phyloP scores from a whole-genome alignment of 116 monocot species.

The Zostera marina region DNA sequence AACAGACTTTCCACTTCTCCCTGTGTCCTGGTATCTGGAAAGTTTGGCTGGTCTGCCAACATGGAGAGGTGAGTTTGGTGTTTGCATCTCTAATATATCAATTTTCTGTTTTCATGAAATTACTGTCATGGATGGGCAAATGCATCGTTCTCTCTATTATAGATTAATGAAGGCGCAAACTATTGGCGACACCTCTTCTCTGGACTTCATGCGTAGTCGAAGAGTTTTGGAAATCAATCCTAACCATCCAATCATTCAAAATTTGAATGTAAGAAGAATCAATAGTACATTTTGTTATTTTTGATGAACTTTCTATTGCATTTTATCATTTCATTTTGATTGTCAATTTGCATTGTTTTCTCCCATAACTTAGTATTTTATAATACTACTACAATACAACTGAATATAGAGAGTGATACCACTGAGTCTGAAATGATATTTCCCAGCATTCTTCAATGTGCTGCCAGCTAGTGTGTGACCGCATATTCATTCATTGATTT shows the following conservation, averaged over 20 bases:
- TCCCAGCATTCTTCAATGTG: too few relatives aligned
- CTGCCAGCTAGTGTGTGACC: too few relatives aligned
- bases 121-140: neutral
- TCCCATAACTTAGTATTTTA: too few relatives aligned
- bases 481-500: too few relatives aligned
- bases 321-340: neutral
- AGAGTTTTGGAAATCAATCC: constrained; percentile 98
- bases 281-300: too few relatives aligned
- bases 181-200: constrained; percentile 51
- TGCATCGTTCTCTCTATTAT: constrained; percentile 5
- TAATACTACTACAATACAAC: too few relatives aligned
- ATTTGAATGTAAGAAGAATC: constrained; percentile 48
- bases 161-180: constrained; percentile 93
- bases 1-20: constrained; percentile 79
- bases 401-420: too few relatives aligned
- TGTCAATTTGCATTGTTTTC: too few relatives aligned
- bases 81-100: neutral
- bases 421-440: too few relatives aligned
- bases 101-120: neutral
- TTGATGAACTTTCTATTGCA: too few relatives aligned
- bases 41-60: constrained; percentile 98
- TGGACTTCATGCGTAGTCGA: constrained; percentile 85
- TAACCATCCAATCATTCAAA: constrained; percentile 75
- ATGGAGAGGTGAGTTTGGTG: constrained; percentile 77
- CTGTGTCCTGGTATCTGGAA: constrained; percentile 84